phyloP scores from a whole-genome alignment of 2,329 filamentous ascomycete species.

The Cephalotrichum gorgonifer region DNA sequence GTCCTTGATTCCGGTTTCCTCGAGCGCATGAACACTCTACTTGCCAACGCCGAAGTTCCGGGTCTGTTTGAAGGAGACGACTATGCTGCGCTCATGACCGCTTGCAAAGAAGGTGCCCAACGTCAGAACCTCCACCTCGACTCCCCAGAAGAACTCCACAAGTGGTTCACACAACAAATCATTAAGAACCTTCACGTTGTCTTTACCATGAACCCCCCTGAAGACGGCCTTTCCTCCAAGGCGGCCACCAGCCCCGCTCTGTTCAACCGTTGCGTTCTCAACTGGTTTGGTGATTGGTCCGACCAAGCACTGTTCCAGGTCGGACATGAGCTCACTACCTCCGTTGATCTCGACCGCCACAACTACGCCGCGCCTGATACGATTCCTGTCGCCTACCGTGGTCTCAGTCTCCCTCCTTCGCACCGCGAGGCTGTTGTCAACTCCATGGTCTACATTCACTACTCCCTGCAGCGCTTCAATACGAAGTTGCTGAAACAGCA shows the following conservation, averaged over 20 bases:
- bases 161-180: constrained; percentile 99
- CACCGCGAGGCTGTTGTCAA: constrained; percentile 92
- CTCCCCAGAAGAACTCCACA: constrained; percentile 98
- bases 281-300: constrained; percentile 99
- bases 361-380: constrained; percentile 82
- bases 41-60: constrained; percentile 98
- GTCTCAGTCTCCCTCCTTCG: constrained; percentile 71
- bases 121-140: constrained; percentile 90
- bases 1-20: constrained; percentile 97
- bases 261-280: constrained; percentile 99
- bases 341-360: constrained; percentile 85
- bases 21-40: constrained; percentile 96
- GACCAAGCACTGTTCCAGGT: constrained; percentile 98
- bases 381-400: constrained; percentile 85
- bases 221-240: constrained; percentile 89
- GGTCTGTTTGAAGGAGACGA: constrained; percentile 99
- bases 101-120: constrained; percentile 96
- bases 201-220: constrained; percentile 99
- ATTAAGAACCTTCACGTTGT: constrained; percentile 98
- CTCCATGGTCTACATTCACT: constrained; percentile 97
- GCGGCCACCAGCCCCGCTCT: constrained; percentile 94
- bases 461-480: constrained; percentile 88
- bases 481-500: constrained; percentile 81
- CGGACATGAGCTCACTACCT: constrained; percentile 86
- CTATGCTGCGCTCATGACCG: constrained; percentile 96